Evolutionary conservation across 129 eudicot genomes (phyloP).

Genomic region (Logfia minima): DNA sequence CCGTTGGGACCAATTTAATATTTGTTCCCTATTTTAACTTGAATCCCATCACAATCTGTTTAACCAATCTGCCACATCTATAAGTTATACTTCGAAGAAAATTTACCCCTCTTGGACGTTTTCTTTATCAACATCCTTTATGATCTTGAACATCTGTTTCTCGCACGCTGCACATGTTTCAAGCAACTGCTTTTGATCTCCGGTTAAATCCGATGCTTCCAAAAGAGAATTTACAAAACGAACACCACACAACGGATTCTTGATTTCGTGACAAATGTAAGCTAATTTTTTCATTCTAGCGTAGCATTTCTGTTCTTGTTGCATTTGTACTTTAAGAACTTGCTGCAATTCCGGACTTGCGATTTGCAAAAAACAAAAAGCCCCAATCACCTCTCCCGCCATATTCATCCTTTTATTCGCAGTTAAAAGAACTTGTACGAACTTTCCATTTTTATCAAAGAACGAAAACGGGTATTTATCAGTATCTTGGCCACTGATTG

Average conservation of each 20-base stretch:
- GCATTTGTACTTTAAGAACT: constrained; percentile 54
- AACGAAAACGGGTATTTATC: constrained; percentile 74
- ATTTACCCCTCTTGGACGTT: constrained; percentile 74
- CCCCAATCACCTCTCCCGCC: constrained; percentile 62
- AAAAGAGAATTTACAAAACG: constrained; percentile 64
- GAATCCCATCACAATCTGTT: not conserved
- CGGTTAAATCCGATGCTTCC: constrained; percentile 60
- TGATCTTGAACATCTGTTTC: constrained; percentile 73
- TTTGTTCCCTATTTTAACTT: not conserved
- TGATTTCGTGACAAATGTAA: constrained; percentile 70
- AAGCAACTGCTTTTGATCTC: constrained; percentile 65
- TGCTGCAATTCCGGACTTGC: constrained; percentile 77
- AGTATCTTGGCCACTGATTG: constrained; percentile 68
- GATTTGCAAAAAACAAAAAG: constrained; percentile 88
- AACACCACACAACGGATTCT: constrained; percentile 71
- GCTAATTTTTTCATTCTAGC: constrained; percentile 75
- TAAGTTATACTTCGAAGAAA: not conserved
- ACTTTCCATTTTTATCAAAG: constrained; percentile 63
- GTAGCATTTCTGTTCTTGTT: constrained; percentile 52
- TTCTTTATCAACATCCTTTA: constrained; percentile 70
- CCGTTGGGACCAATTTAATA: not conserved
- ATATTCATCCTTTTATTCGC: constrained; percentile 74
- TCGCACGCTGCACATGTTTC: constrained; percentile 72
- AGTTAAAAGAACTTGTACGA: constrained; percentile 77
- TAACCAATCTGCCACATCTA: not conserved